Evolutionary conservation across 768 basidiomycete species (phyloP).

Genomic region (Mycena crocata): DNA sequence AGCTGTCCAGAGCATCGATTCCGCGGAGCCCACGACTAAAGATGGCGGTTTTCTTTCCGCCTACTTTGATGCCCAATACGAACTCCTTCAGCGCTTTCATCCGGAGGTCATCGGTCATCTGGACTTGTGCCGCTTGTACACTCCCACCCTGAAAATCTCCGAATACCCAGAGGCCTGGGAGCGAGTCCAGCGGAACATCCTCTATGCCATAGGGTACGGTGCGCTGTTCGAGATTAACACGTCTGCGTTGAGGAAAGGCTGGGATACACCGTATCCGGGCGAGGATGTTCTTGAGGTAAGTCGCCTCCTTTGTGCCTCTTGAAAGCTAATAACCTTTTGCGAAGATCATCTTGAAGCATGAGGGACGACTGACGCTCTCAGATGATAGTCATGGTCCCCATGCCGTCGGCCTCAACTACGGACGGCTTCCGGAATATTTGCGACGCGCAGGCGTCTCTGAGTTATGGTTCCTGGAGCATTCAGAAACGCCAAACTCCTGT

Average conservation of each 20-base stretch:
- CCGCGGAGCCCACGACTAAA: conserved; percentile 36
- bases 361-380: conserved; percentile 86
- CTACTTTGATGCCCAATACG: conserved; percentile 91
- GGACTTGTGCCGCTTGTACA: conserved; percentile 91
- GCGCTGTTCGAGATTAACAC: conserved; percentile 95
- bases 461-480: conserved; percentile 69
- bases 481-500: conserved; percentile 53
- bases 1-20: conserved; percentile 60
- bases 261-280: conserved; percentile 88
- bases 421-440: conserved; percentile 73
- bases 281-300: conserved; percentile 78
- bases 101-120: conserved; percentile 95
- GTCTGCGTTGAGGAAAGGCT: conserved; percentile 92
- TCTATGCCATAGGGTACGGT: conserved; percentile 80
- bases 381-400: conserved; percentile 96
- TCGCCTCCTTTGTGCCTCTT: conserved; percentile 21
- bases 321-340: neutral
- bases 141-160: conserved; percentile 67
- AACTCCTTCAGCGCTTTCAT: conserved; percentile 73
- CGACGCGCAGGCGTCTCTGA: conserved; percentile 67
- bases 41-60: conserved; percentile 60
- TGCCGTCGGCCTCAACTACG: conserved; percentile 90
- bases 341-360: conserved; percentile 76
- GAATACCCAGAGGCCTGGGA: conserved; percentile 70
- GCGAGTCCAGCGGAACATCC: conserved; percentile 80